phyloP scores from a whole-genome alignment of 768 basidiomycete species.

The Galerina sulciceps region DNA sequence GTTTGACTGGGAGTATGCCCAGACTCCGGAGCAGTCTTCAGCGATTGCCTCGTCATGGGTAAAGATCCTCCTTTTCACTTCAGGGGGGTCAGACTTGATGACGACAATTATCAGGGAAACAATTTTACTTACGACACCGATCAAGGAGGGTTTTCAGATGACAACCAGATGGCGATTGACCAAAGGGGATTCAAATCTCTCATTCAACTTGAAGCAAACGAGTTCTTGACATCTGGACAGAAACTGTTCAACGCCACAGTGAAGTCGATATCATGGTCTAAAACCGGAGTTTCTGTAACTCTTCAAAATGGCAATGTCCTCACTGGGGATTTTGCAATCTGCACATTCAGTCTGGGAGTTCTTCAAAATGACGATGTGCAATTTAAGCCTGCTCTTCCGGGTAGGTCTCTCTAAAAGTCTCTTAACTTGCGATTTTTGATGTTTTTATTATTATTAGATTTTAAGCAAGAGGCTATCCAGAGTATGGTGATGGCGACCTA shows the following conservation, averaged over 20 bases:
- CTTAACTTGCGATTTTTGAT: background rate
- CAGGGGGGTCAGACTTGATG: background rate
- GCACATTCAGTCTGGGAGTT: slow-evolving; percentile 74
- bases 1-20: slow-evolving; percentile 56
- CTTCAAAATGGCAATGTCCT: slow-evolving; percentile 47
- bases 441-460: slow-evolving; percentile 30
- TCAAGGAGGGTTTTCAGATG: slow-evolving; percentile 61
- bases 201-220: slow-evolving; percentile 58
- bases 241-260: slow-evolving; percentile 56
- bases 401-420: slow-evolving; percentile 16
- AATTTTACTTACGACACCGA: slow-evolving; percentile 61
- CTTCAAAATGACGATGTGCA: slow-evolving; percentile 64
- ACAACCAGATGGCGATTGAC: slow-evolving; percentile 59
- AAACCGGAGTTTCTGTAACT: slow-evolving; percentile 49
- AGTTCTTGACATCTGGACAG: slow-evolving; percentile 54
- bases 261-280: slow-evolving; percentile 46
- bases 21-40: slow-evolving; percentile 67
- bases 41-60: slow-evolving; percentile 71
- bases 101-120: slow-evolving; percentile 46
- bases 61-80: background rate
- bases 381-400: slow-evolving; percentile 59
- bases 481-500: slow-evolving; percentile 69
- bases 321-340: slow-evolving; percentile 60
- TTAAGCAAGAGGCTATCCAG: slow-evolving; percentile 68
- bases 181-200: slow-evolving; percentile 65